Evolutionary conservation across 2,329 filamentous ascomycete genomes (phyloP), one percentile per base, ranked within the genome.

Genomic region (Colletotrichum siamense): DNA sequence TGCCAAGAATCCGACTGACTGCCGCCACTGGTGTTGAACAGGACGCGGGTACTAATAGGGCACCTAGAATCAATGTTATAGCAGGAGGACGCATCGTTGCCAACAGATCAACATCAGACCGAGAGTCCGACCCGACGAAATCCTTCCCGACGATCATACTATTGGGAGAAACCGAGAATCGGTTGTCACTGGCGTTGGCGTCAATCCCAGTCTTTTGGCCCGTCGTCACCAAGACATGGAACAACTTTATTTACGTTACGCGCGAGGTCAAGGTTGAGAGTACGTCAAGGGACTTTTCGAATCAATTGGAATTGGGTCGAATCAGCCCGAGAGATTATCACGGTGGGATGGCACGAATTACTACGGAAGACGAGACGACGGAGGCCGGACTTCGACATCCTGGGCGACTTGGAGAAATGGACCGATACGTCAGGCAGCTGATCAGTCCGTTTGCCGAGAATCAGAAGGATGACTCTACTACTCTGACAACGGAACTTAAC

Each of bases 141-240:
- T 16, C 34, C 5, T 71, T 75, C 22, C 55, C 73, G 7, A 24
- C 30, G 16, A 75, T 75, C 15, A 72, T 75, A 4, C 26, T 71
- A 5, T 5, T 71, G 2, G 68, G 67, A 16, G 73, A 75, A 26
- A 67, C 69, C 1, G 69, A 75, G 18, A 75, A 74, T 12, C 52
- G 73, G 13, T 32, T 71, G 2, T 71, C 73, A 2, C 24, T 71
- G 4, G 34, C 44, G 4, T 16, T 74, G 30, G 73, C 73, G 5
- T 75, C 73, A 9, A 71, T 75, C 8, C 73, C 73, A 5, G 68
- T 72, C 0, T 75, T 75, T 22, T 75, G 73, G 73, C 73, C 73
- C 5, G 36, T 75, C 4, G 69, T 67, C 2, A 4, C 73, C 1
- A 62, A 34, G 16, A 61, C 62, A 3, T 70, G 65, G 65, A 22